Conservation (phyloP, 345 rosid genomes). For the Populus euphratica region DNA sequence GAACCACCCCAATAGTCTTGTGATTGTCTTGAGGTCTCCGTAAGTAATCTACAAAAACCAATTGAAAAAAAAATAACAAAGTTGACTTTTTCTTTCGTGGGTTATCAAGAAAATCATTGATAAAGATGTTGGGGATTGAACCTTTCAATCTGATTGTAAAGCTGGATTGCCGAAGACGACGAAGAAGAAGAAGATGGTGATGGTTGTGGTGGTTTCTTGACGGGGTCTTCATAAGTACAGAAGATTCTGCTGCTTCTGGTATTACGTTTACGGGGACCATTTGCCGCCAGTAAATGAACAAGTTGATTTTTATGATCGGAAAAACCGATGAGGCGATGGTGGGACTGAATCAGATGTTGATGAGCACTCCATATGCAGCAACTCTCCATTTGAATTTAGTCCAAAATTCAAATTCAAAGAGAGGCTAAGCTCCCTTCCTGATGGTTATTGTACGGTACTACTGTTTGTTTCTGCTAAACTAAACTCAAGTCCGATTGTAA, state of each 20-base stretch:
- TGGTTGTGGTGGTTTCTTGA: slow-evolving; percentile 32
- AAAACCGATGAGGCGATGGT: not conserved
- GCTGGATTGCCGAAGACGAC: slow-evolving; percentile 54
- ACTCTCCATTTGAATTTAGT: slow-evolving; percentile 16
- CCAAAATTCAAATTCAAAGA: not conserved
- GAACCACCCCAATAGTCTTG: slow-evolving; percentile 62
- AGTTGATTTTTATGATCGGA: not conserved
- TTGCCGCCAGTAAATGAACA: not conserved
- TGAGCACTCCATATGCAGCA: slow-evolving; percentile 16
- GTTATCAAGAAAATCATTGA: not conserved
- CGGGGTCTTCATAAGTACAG: slow-evolving; percentile 37
- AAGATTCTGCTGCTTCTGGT: slow-evolving; percentile 19
- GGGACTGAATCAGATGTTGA: not conserved
- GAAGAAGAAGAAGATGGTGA: slow-evolving; percentile 2
- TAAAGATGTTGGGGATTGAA: slow-evolving; percentile 8
- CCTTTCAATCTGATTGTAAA: slow-evolving; percentile 91
- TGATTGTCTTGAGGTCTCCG: slow-evolving; percentile 77
- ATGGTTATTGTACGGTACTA: not conserved
- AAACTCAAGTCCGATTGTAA: not conserved
- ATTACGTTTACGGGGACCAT: not conserved
- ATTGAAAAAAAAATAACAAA: not conserved
- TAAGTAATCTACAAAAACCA: slow-evolving; percentile 54
- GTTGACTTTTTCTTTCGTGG: not conserved
- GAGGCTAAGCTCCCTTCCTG: not conserved
- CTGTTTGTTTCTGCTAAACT: not conserved